Evolutionary conservation across 352 stramenopile genomes (phyloP).

Genomic region (Thalassiosira delicatula): DNA sequence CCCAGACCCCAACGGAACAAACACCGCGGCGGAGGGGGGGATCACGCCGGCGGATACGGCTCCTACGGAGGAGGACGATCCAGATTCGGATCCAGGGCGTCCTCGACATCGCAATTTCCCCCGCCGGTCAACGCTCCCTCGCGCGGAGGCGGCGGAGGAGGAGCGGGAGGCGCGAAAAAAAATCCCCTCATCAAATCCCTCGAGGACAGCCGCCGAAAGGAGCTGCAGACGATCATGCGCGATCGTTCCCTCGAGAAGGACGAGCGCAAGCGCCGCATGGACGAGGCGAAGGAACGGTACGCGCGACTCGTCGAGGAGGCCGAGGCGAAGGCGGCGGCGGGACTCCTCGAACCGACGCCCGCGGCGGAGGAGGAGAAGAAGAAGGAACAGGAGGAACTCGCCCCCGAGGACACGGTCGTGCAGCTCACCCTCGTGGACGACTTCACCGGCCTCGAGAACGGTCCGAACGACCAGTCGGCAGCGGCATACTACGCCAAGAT

Average conservation of each 20-base stretch:
- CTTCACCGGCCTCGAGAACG: slow-evolving; percentile 30
- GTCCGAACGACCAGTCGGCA: neutral
- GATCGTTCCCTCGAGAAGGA: slow-evolving; percentile 28
- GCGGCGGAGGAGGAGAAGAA: slow-evolving; percentile 34
- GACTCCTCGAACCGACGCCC: neutral
- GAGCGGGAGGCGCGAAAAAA: neutral
- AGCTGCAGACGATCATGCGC: slow-evolving; percentile 28
- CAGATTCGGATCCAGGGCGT: too few relatives aligned
- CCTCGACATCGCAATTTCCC: neutral
- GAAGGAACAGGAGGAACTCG: slow-evolving; percentile 51
- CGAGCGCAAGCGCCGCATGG: slow-evolving; percentile 27
- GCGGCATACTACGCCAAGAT: slow-evolving; percentile 45
- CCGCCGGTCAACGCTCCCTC: slow-evolving; percentile 1
- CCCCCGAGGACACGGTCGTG: slow-evolving; percentile 63
- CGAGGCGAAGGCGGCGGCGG: neutral
- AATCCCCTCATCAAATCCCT: slow-evolving; percentile 14
- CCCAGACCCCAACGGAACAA: slow-evolving; percentile 11
- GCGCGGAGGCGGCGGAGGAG: neutral
- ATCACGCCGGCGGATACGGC: slow-evolving; percentile 13
- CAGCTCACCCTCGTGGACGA: slow-evolving; percentile 78
- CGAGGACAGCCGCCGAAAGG: slow-evolving; percentile 9
- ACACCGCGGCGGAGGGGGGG: neutral
- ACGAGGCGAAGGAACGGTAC: slow-evolving; percentile 35
- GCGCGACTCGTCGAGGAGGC: slow-evolving; percentile 6
- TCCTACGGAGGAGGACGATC: neutral